Evolutionary conservation across 2,329 filamentous ascomycete genomes (phyloP), one percentile per base, ranked within the genome.

Genomic region (Fusarium aywerte): DNA sequence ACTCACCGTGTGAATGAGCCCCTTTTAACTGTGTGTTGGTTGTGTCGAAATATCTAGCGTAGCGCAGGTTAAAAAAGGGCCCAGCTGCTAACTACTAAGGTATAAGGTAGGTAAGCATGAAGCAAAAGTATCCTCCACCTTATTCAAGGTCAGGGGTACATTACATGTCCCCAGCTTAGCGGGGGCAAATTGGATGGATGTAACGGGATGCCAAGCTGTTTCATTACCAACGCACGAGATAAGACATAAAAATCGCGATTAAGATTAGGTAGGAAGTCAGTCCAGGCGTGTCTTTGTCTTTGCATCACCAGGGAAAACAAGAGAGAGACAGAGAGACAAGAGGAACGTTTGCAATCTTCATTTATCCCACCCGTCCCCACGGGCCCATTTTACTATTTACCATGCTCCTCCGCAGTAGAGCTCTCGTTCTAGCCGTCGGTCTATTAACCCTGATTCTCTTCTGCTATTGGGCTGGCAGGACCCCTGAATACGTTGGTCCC

Each of bases 331-430:
- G 40, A 16, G n/a, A 53, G 44, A 51, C 31, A 40, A 10, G 44
- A 45, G 29, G 27, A 31, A 39, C 43, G 27, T 44, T 29, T 58
- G 29, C 43, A 49, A 58, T 51, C 31, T 15, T 36, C 51, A 44
- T 27, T 27, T 10, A 27, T 10, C 27, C 39, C 32, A 29, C 32
- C 54, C 44, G 45, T 39, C 52, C 18, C 52, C 32, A 49, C 62
- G 63, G 58, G 45, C 51, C 44, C 54, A 31, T 60, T 50, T 43
- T 56, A 42, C 31, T 20, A 33, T 42, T 48, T 47, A 61, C 18
- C 50, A 72, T 72, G 70, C 48, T 73, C 43, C 51, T 69, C 60
- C 70, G 70, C 47, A 72, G 58, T 27, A 65, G 63, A 60, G 59
- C 53, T 33, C 45, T 72, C 51, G 53, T 73, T 48, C 57, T 65